Evolutionary conservation across 768 basidiomycete genomes (phyloP), one percentile per base, ranked within the genome.

Genomic region (Mycena metata): DNA sequence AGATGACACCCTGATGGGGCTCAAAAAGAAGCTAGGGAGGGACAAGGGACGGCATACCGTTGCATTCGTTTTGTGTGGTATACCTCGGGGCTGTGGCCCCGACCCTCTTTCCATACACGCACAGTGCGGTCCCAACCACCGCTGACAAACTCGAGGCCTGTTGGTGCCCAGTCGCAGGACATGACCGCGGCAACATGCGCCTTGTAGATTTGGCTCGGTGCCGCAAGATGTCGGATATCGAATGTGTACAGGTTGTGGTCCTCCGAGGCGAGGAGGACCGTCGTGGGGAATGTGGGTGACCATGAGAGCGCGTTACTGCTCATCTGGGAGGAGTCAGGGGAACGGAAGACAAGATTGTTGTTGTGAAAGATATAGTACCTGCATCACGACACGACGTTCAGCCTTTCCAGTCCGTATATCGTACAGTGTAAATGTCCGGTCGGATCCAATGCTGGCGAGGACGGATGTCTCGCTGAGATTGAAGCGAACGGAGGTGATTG

Each of bases 61-160:
- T 99, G 98, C 98, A 99, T 99, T 50, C 98, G 93, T 81, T 99
- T 99, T 17, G 96, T 97, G 79, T 99, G 97, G 76, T 99, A 99
- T 9, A 96, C 91, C 77, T 99, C 97, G 17, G 93, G 89, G 9
- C 86, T 85, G 35, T 89, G 89, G 0, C 96, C 96, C 46, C 85
- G 88, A 30, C 92, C 94, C 72, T 95, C 90, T 72, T 91, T 90
- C 97, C 97, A 99, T 78, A 99, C 88, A 66, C 96, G 84, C 50
- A 98, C 86, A 2, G 96, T 98, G 50, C 96, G 88, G 78, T 99
- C 98, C 91, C 97, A 99, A 3, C 95, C 93, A 13, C 98, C 98
- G 69, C 93, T 95, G 30, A 98, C 96, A 77, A 99, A 98, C 75
- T 96, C 96, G 39, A 91, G 84, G 13, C 98, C 98, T 0, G 96